Conservation (phyloP, 1,139 yeast species). For the Suhomyces wounanorum region DNA sequence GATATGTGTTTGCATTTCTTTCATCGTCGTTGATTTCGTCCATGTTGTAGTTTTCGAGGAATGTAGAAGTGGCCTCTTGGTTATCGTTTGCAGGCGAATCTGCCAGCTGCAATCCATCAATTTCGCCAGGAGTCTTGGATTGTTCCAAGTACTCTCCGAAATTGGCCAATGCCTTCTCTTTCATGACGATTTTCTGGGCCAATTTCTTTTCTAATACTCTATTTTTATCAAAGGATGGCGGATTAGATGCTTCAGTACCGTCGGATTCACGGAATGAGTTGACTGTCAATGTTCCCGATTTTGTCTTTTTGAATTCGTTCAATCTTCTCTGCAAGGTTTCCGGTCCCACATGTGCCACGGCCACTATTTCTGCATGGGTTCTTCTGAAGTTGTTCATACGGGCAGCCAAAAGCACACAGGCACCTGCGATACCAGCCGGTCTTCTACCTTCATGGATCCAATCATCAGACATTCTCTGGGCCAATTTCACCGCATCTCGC, state of each 20-base stretch:
- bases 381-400: slow-evolving; percentile 94
- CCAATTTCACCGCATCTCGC: slow-evolving; percentile 81
- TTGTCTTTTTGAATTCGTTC: slow-evolving; percentile 80
- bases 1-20: background rate
- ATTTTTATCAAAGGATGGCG: slow-evolving; percentile 77
- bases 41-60: slow-evolving; percentile 1
- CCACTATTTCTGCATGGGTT: slow-evolving; percentile 90
- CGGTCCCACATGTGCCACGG: slow-evolving; percentile 93
- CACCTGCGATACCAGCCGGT: slow-evolving; percentile 99
- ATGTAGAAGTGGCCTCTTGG: background rate
- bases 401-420: slow-evolving; percentile 88
- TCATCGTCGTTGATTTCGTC: slow-evolving; percentile 2
- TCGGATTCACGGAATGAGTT: slow-evolving; percentile 61
- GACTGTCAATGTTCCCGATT: slow-evolving; percentile 73
- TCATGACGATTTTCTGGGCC: slow-evolving; percentile 27
- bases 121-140: background rate
- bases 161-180: slow-evolving; percentile 15
- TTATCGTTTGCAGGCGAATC: background rate
- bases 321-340: slow-evolving; percentile 88
- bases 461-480: slow-evolving; percentile 88
- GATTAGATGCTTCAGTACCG: slow-evolving; percentile 56
- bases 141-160: slow-evolving; percentile 15
- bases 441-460: slow-evolving; percentile 97
- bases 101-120: background rate
- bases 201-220: slow-evolving; percentile 33